Base-by-base conservation (phyloP, 495 filamentous ascomycete genomes). In the Chaetomium fimeti region DNA sequence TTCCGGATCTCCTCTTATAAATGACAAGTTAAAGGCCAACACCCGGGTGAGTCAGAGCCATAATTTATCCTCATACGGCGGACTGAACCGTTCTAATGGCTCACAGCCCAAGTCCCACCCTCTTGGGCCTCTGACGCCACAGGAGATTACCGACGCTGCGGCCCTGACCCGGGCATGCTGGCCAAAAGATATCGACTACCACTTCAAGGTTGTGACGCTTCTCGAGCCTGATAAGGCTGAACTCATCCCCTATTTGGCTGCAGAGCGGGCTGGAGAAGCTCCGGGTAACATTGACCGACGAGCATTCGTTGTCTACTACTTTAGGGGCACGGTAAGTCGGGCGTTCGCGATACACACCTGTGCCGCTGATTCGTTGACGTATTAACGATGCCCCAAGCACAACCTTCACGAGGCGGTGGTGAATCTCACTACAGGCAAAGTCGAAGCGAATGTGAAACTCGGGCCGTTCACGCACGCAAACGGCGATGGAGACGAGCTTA, bases 331-430 rank as follows among this genome's bases (percentile, higher is more conserved):
- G 43, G 85, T 87, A 71, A 72, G 79, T 68, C 16, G 45, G 2
- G n/a, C 9, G 25, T 11, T 7, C 25, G 47, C 2, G 2, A 6
- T n/a, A n/a, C n/a, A 25, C 24, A 15, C 28, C n/a, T 38, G 18
- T 1, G 5, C 1, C 22, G 3, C 4, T 8, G 6, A n/a, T 36
- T 11, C 32, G 32, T 9, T 22, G n/a, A 12, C 25, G 3, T 45
- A n/a, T 18, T 60, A 55, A 42, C 15, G 6, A 28, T 45, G 13
- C 2, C 24, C 51, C 24, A 61, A 88, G 86, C 81, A 86, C 70
- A 87, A 87, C 73, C 76, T 89, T 48, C 88, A 89, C 64, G 88
- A 90, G 73, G 85, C 87, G 16, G 70, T 87, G 60, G 81, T 89
- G 29, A 84, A 85, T 65, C 74, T 89, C 9, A 79, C 79, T 3